phyloP scores from a whole-genome alignment of 176 grass and related monocot species.

The Themeda triandra region DNA sequence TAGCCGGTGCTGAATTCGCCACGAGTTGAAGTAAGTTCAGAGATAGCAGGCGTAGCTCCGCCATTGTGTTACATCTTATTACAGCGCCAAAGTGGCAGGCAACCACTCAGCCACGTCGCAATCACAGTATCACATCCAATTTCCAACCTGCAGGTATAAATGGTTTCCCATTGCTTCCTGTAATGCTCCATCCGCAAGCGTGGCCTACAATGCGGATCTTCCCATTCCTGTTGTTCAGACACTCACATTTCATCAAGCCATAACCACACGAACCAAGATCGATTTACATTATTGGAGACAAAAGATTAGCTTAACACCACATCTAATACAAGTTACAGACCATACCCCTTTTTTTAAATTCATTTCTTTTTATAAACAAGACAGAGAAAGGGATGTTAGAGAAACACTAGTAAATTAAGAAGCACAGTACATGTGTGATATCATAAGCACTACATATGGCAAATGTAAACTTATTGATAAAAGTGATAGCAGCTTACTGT shows the following conservation, averaged over 20 bases:
- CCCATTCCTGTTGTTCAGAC: constrained; percentile 32
- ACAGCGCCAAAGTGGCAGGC: background rate
- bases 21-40: too few relatives aligned
- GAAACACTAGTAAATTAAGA: background rate
- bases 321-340: background rate
- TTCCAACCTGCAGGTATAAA: background rate
- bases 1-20: too few relatives aligned
- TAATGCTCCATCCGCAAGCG: background rate
- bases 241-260: background rate
- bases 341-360: background rate
- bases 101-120: background rate
- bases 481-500: constrained; percentile 24
- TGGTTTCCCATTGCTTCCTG: background rate
- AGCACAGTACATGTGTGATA: background rate
- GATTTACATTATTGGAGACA: background rate
- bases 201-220: constrained; percentile 50
- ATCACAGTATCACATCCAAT: background rate
- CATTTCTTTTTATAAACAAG: background rate
- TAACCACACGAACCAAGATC: background rate
- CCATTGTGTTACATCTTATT: background rate
- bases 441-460: background rate
- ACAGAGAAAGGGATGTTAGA: background rate
- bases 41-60: too few relatives aligned
- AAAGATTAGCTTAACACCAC: background rate
- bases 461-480: background rate